Base-by-base conservation (phyloP, 176 grass and related monocot genomes). In the Areca catechu region DNA sequence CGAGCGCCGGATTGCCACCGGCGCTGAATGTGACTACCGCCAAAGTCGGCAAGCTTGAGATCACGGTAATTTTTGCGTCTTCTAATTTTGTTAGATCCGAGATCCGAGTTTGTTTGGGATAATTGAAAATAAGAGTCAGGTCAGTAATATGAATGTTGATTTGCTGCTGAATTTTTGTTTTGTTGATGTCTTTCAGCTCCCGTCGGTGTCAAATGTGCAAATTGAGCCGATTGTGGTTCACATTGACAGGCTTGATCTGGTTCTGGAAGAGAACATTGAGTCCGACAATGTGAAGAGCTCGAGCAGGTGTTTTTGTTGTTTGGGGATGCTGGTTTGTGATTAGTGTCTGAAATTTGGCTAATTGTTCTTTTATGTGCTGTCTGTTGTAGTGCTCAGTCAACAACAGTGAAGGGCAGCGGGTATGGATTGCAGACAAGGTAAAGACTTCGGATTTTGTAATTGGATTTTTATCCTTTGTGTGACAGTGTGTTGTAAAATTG, bases 201-300 rank as follows among this genome's bases (percentile, higher is more conserved):
- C 94, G 48, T 98, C 94, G 17, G 84, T 98, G 53, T 93, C 94
- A 16, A 98, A 98, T 83, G 94, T 98, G 66, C 94, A 98, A 93
- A 70, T 83, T 25, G 94, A 98, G 55, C 94, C 94, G 14, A 86
- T 98, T 72, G 52, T 85, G 48, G 88, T 98, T 66, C 89, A 81
- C 34, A 89, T 98, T 3, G 94, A 98, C 65, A 98, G 66, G 64
- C 76, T 98, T 53, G 94, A 98, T 69, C 81, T 98, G 0, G 79
- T 93, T 71, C 79, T 98, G 70, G 94, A 92, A 60, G 94, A 98
- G 66, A 98, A 98, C 72, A 76, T 78, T 0, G 84, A 89, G 16
- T 77, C 76, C 48, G 81, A 89, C 78, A 85, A 83, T 89, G 61
- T 80, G 54, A 86, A 82, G 17, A 86, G 58, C 37, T 70, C 88